Percentiles rank a stretch among this genome's conserved stretches.
phyloP scores from a whole-genome alignment of 1,284 basidiomycete species.

The Ganoderma meredithae region DNA sequence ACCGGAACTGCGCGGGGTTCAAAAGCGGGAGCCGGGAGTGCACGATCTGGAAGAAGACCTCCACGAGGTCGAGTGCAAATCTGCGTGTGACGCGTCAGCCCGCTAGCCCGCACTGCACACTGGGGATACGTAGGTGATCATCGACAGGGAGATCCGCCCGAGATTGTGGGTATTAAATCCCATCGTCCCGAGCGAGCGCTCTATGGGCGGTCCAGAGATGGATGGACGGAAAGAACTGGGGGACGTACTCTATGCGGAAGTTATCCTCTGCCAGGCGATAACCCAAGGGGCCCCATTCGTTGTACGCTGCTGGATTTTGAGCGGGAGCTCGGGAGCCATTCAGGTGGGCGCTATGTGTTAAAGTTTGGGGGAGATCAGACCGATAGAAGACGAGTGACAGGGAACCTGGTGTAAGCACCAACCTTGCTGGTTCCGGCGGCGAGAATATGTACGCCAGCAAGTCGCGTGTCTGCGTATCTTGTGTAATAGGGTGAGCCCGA shows the following conservation, averaged over 20 bases:
- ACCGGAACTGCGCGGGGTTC: slow-evolving; percentile 79
- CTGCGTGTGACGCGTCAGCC: slow-evolving; percentile 49
- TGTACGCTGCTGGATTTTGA: slow-evolving; percentile 35
- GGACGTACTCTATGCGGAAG: slow-evolving; percentile 80
- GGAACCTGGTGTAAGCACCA: slow-evolving; percentile 31
- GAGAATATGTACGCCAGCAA: slow-evolving; percentile 76
- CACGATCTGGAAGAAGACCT: slow-evolving; percentile 89
- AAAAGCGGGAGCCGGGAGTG: slow-evolving; percentile 85
- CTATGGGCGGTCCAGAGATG: not conserved
- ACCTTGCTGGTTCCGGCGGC: slow-evolving; percentile 65
- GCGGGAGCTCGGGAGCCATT: slow-evolving; percentile 8
- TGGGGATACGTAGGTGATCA: not conserved
- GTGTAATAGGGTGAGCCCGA: slow-evolving; percentile 54
- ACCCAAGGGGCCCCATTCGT: slow-evolving; percentile 74
- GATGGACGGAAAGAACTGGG: slow-evolving; percentile 22
- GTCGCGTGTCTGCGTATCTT: slow-evolving; percentile 65
- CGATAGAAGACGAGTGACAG: slow-evolving; percentile 14
- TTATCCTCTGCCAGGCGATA: slow-evolving; percentile 70
- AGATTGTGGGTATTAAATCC: not conserved
- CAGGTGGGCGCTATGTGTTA: slow-evolving; percentile 18
- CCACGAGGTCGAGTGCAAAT: slow-evolving; percentile 87
- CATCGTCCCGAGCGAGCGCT: not conserved
- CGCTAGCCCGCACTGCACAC: not conserved
- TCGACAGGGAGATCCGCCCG: not conserved
- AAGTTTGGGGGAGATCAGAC: slow-evolving; percentile 28